Percentiles rank a stretch among this genome's conserved stretches.
phyloP scores from a whole-genome alignment of 1,284 basidiomycete genomes.

The Ustilago sp. region DNA sequence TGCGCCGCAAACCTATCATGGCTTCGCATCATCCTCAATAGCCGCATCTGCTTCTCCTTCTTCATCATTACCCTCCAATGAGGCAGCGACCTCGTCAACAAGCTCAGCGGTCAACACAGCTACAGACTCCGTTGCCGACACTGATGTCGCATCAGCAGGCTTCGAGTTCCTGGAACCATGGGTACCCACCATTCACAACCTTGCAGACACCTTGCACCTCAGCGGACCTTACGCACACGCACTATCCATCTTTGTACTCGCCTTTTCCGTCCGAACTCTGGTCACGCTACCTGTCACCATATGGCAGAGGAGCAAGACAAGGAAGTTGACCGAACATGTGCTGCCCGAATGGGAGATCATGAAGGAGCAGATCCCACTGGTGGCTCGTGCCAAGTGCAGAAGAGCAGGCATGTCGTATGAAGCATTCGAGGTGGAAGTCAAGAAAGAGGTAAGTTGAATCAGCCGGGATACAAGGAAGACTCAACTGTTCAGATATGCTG shows the following conservation, averaged over 20 bases:
- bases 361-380: constrained; percentile 70
- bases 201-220: constrained; percentile 49
- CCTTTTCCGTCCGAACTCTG: constrained; percentile 76
- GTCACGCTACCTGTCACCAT: constrained; percentile 80
- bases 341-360: constrained; percentile 77
- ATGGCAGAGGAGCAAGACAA: constrained; percentile 80
- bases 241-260: constrained; percentile 80
- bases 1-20: constrained; percentile 7
- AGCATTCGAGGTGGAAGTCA: constrained; percentile 70
- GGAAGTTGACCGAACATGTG: constrained; percentile 77
- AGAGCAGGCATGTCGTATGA: constrained; percentile 74
- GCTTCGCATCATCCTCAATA: constrained; percentile 27
- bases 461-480: neutral
- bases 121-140: constrained; percentile 11
- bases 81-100: neutral
- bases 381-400: constrained; percentile 73
- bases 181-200: constrained; percentile 44
- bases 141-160: constrained; percentile 25
- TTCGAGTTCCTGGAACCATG: constrained; percentile 51
- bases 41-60: constrained; percentile 6
- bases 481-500: no score
- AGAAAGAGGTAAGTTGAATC: constrained; percentile 56
- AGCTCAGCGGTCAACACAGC: constrained; percentile 4
- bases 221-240: constrained; percentile 68
- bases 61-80: neutral